Evolutionary conservation across 1,284 basidiomycete species (phyloP), one percentile per base, ranked within the genome.

Genomic region (Cryptococcus sp.): DNA sequence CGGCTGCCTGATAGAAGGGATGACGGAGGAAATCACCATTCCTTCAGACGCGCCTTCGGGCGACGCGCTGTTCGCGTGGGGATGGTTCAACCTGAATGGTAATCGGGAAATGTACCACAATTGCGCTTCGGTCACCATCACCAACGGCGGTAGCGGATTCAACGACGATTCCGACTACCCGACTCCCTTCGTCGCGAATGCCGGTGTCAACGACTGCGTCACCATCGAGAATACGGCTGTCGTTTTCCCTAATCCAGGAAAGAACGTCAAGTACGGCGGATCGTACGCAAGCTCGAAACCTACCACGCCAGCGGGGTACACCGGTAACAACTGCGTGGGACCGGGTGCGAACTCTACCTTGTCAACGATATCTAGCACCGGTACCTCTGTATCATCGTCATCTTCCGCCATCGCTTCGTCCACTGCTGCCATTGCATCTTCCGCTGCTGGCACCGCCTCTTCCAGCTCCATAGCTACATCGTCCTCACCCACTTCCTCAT

Each of bases 31-130:
- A 27, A 63, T 81, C 22, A 63, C 65, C 3, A 71, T 81, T 27
- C 80, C 80, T 5, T 40, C 40, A 8, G 67, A 72, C 23, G 70
- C 78, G 0, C 79, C 79, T 0, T 55, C 66, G 7, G 78, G 74
- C 10, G 68, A 78, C 30, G 79, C 78, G 5, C 58, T 80, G n/a
- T 79, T 81, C 50, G 68, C 71, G 19, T 81, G 80, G 80, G 72
- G 68, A 10, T 81, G 80, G 80, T 78, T 78, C 69, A 81, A 81
- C 67, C 51, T 58, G 46, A 22, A 61, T 27, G 78, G 78, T 17
- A 78, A 77, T 55, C 67, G 76, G 38, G 76, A 78, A 47, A 72
- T 77, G 70, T 75, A 80, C 71, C 71, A 75, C 63, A 79, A 80
- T 64, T 81, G 80, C 54, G 80, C 79, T 5, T 59, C 72, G 10